These are phyloP conservation scores for Maudiozyma serrabonitensis DNA, from an alignment of 805 yeast genomes.

Conservation along the genomic window DNA sequence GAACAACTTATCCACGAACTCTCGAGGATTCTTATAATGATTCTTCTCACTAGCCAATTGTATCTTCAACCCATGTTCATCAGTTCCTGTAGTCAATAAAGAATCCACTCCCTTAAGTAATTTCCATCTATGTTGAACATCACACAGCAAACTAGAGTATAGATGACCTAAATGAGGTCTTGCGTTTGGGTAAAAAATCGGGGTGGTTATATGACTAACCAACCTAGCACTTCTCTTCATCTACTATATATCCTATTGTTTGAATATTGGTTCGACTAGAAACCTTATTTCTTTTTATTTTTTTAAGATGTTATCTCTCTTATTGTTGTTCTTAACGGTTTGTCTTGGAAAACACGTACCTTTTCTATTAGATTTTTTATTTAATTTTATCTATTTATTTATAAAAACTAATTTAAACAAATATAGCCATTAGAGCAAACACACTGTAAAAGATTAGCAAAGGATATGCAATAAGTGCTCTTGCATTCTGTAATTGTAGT, in stretches of 20 bases:
- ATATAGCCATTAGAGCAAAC: slow-evolving; percentile 92
- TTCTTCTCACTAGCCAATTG: slow-evolving; percentile 68
- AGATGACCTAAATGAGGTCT: slow-evolving; percentile 89
- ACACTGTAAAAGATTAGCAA: slow-evolving; percentile 83
- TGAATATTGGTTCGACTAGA: neutral
- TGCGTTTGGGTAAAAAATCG: slow-evolving; percentile 95
- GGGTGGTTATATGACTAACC: slow-evolving; percentile 59
- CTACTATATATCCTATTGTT: neutral
- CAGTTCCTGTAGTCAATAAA: slow-evolving; percentile 82
- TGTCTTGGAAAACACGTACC: no score
- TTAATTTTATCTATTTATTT: neutral
- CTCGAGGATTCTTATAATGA: slow-evolving; percentile 42
- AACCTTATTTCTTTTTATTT: no score
- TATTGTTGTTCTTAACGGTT: no score
- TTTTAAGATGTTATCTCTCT: no score
- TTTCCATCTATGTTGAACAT: slow-evolving; percentile 70
- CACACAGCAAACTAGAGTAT: slow-evolving; percentile 79
- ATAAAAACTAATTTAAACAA: slow-evolving; percentile 33
- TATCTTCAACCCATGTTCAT: slow-evolving; percentile 92
- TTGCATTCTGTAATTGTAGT: slow-evolving; percentile 70
- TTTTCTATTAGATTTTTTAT: neutral
- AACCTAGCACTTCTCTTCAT: neutral
- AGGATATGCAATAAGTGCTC: slow-evolving; percentile 90
- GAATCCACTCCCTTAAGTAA: slow-evolving; percentile 36
- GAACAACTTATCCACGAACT: slow-evolving; percentile 64